phyloP scores from a whole-genome alignment of 345 rosid genomes.

The Hirschfeldia incana region DNA sequence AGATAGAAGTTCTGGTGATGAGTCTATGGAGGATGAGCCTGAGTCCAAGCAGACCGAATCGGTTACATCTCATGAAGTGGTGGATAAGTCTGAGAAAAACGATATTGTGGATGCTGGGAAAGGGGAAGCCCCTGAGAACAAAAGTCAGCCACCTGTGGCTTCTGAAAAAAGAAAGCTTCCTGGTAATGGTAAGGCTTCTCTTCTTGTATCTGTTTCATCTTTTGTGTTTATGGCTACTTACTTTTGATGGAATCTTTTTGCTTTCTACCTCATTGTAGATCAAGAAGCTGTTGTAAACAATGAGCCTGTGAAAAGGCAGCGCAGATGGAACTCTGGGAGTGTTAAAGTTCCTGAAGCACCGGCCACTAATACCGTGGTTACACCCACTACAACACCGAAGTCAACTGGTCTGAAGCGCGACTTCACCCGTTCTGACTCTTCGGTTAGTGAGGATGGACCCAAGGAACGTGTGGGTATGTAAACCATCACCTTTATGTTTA shows the following conservation, averaged over 20 bases:
- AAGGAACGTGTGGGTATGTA: slow-evolving; percentile 91
- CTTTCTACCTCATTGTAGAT: slow-evolving; percentile 46
- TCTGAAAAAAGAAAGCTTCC: slow-evolving; percentile 79
- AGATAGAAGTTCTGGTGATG: slow-evolving; percentile 98
- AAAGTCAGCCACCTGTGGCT: slow-evolving; percentile 39
- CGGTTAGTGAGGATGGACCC: slow-evolving; percentile 59
- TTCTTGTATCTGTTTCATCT: not conserved
- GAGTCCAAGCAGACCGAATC: slow-evolving; percentile 80
- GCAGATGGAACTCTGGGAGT: slow-evolving; percentile 83
- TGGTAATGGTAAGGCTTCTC: slow-evolving; percentile 50
- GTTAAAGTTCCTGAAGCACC: slow-evolving; percentile 63
- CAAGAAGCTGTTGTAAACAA: slow-evolving; percentile 60
- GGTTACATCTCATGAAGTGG: slow-evolving; percentile 54
- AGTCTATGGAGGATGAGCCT: slow-evolving; percentile 87
- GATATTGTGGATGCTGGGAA: slow-evolving; percentile 14
- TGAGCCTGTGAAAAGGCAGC: slow-evolving; percentile 82
- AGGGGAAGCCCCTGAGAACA: slow-evolving; percentile 47
- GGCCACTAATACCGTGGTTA: slow-evolving; percentile 40
- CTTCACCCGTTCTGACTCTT: slow-evolving; percentile 69
- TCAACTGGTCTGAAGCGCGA: slow-evolving; percentile 53
- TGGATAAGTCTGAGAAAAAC: slow-evolving; percentile 52
- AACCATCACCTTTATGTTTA: slow-evolving; percentile 3
- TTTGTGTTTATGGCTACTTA: not conserved
- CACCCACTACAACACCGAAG: slow-evolving; percentile 66
- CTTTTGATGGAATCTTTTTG: not conserved